phyloP scores from a whole-genome alignment of 164 flowering plant genomes.

The Magnolia sinica region DNA sequence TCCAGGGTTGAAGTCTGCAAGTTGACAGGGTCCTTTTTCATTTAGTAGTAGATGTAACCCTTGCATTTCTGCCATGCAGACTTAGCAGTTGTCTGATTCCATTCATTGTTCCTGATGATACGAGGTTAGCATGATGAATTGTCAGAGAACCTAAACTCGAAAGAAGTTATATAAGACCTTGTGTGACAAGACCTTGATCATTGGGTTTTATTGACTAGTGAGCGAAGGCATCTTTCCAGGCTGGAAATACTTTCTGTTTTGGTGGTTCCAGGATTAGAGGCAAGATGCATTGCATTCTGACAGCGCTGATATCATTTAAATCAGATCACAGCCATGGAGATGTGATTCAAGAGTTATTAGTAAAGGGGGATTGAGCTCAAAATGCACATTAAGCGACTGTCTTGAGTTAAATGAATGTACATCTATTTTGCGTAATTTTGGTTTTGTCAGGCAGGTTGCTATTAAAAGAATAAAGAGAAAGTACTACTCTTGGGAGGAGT shows the following conservation, averaged over 20 bases:
- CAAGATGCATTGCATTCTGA: slow-evolving; percentile 31
- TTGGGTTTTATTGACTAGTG: background rate
- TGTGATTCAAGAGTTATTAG: slow-evolving; percentile 15
- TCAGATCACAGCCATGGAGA: slow-evolving; percentile 12
- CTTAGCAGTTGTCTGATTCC: slow-evolving; percentile 15
- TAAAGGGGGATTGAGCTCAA: slow-evolving; percentile 41
- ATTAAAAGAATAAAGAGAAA: slow-evolving; percentile 93
- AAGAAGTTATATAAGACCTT: background rate
- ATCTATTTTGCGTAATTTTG: background rate
- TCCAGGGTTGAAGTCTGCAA: slow-evolving; percentile 47
- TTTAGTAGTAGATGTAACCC: slow-evolving; percentile 17
- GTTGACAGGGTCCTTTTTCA: slow-evolving; percentile 17
- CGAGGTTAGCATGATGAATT: background rate
- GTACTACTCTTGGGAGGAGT: slow-evolving; percentile 96
- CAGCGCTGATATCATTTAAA: slow-evolving; percentile 5
- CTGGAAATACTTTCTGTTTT: background rate
- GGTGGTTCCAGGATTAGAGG: slow-evolving; percentile 4
- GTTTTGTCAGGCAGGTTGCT: slow-evolving; percentile 63
- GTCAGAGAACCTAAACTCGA: background rate
- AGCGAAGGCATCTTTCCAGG: slow-evolving; percentile 1
- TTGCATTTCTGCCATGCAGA: slow-evolving; percentile 20
- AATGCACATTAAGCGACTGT: background rate
- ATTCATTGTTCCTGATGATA: slow-evolving; percentile 22
- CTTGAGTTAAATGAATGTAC: background rate
- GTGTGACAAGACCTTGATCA: background rate